These are phyloP conservation scores for Vinca minor DNA, from an alignment of 257 asterid species.

Conservation along the genomic window DNA sequence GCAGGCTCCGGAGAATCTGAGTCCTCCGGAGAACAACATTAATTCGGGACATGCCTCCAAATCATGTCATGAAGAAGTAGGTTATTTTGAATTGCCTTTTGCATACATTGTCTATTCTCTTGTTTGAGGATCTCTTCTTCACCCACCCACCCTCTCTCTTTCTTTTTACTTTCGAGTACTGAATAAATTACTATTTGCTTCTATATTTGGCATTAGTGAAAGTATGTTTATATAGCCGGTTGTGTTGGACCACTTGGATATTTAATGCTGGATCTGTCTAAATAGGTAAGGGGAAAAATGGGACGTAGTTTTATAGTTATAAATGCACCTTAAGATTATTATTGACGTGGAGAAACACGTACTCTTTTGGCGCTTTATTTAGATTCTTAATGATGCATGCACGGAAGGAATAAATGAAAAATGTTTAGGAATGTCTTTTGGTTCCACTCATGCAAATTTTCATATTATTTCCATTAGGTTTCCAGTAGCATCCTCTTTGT, in stretches of 20 bases:
- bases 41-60: constrained; percentile 5
- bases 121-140: not conserved
- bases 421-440: too few relatives aligned
- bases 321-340: not conserved
- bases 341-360: not conserved
- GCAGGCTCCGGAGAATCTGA: constrained; percentile 18
- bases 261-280: not conserved
- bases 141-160: not conserved
- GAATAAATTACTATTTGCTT: not conserved
- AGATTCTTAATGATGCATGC: not conserved
- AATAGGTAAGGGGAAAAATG: not conserved
- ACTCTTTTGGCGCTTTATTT: not conserved
- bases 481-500: too few relatives aligned
- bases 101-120: too few relatives aligned
- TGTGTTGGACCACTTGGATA: not conserved
- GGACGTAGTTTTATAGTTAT: not conserved
- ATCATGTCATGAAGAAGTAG: constrained; percentile 21
- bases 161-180: not conserved
- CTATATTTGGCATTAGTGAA: not conserved
- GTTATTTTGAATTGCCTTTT: constrained; percentile 6
- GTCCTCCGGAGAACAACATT: constrained; percentile 15
- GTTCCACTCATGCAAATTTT: too few relatives aligned
- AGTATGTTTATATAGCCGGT: too few relatives aligned
- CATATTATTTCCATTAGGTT: too few relatives aligned
- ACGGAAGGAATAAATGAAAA: too few relatives aligned